phyloP scores from a whole-genome alignment of 2,329 filamentous ascomycete genomes.

The Hypoxylon sp. region DNA sequence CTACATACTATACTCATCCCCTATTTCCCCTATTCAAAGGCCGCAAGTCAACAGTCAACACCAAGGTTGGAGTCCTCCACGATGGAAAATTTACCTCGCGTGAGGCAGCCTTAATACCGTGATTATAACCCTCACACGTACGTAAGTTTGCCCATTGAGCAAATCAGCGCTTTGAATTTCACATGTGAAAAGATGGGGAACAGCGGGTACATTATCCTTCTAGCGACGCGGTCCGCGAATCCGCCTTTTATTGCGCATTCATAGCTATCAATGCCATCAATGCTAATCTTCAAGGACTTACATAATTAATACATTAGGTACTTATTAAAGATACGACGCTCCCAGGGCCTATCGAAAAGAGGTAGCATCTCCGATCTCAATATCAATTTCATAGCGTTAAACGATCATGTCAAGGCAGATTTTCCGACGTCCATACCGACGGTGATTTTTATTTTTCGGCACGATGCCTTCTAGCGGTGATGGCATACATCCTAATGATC shows the following conservation, averaged over 20 bases:
- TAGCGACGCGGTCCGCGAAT: constrained; percentile 25
- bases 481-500: constrained; percentile 16
- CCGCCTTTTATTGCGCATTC: constrained; percentile 24
- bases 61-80: neutral
- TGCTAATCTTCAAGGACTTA: too few species aligned
- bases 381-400: constrained; percentile 11
- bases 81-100: too few species aligned
- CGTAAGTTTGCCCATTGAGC: constrained; percentile 14
- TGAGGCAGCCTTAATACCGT: constrained; percentile 14
- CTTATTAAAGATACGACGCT: too few species aligned
- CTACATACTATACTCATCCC: neutral
- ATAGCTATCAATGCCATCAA: constrained; percentile 27
- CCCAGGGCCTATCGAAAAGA: constrained; percentile 5
- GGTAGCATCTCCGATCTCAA: constrained; percentile 22
- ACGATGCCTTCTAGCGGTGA: constrained; percentile 8
- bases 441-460: neutral
- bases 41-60: constrained; percentile 10
- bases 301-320: too few species aligned
- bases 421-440: constrained; percentile 1
- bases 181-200: constrained; percentile 35
- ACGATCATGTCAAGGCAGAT: constrained; percentile 20
- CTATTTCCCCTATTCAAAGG: neutral
- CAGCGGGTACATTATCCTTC: constrained; percentile 8
- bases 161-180: constrained; percentile 18
- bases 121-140: constrained; percentile 13